A percentile compares a stretch with the other conserved stretches of the same genome.
Conservation (phyloP, 2,329 filamentous ascomycete species). For the Colletotrichum sp. region DNA sequence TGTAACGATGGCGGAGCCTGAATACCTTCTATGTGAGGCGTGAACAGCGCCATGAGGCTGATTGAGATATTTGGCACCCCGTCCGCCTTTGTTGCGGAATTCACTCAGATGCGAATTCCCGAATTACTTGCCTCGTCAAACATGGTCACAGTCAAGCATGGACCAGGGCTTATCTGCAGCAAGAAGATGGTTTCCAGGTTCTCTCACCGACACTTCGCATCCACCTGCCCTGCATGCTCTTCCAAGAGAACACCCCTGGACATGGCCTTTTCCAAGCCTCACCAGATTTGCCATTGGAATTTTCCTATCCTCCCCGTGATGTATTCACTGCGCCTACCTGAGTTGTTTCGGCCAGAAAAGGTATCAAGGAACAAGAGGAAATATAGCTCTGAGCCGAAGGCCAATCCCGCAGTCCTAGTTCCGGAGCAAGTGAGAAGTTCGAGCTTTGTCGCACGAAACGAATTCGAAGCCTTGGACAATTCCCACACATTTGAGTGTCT, state of each 20-base stretch:
- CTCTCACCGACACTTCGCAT: slow-evolving; percentile 12
- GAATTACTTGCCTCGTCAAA: neutral
- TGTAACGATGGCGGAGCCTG: neutral
- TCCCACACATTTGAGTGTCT: neutral
- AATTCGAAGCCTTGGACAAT: neutral
- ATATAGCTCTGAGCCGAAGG: neutral
- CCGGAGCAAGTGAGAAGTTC: neutral
- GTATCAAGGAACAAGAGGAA: neutral
- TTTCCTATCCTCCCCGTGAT: neutral
- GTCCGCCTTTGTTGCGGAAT: neutral
- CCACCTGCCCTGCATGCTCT: neutral
- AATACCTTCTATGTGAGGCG: neutral
- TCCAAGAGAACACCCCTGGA: neutral
- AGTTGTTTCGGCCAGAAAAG: neutral
- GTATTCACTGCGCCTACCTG: neutral
- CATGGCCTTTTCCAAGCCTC: neutral
- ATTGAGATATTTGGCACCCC: neutral
- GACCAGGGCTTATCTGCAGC: neutral
- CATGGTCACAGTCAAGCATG: neutral
- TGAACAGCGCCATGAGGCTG: neutral
- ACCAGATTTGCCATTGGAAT: neutral
- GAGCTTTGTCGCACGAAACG: neutral
- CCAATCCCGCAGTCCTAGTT: neutral
- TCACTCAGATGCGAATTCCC: neutral
- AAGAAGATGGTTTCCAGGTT: neutral